A percentile compares a stretch with the other conserved stretches of the same genome.
phyloP scores from a whole-genome alignment of 169 alveolate genomes.

The Cystoisospora suis region DNA sequence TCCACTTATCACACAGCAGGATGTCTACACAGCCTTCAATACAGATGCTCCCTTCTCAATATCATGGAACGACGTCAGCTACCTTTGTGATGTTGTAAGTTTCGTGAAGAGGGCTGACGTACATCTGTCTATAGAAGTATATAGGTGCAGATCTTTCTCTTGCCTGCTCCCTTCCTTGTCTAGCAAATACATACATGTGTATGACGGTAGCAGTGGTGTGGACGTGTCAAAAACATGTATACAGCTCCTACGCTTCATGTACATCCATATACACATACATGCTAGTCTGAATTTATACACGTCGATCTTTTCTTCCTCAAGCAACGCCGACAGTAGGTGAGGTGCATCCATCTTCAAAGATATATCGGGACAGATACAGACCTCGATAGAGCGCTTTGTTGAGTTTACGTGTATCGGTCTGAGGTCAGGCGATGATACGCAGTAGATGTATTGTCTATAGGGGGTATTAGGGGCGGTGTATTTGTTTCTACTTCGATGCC shows the following conservation, averaged over 20 bases:
- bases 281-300: not conserved
- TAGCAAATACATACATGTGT: not conserved
- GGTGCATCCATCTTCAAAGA: not conserved
- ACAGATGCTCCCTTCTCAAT: constrained; percentile 39
- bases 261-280: too few relatives aligned
- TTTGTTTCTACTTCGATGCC: too few relatives aligned
- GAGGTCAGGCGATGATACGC: too few relatives aligned
- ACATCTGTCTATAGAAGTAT: not conserved
- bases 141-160: not conserved
- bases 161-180: too few relatives aligned
- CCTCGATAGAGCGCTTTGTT: too few relatives aligned
- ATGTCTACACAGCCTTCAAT: not conserved
- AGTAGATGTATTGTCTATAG: too few relatives aligned
- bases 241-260: too few relatives aligned
- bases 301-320: not conserved
- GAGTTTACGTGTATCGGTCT: too few relatives aligned
- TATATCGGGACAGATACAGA: not conserved
- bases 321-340: not conserved
- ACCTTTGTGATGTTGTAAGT: constrained; percentile 28
- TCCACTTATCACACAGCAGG: constrained; percentile 41
- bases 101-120: not conserved
- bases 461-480: too few relatives aligned
- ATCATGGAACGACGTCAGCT: constrained; percentile 34
- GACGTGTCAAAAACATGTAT: too few relatives aligned
- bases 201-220: too few relatives aligned